phyloP scores from a whole-genome alignment of 768 basidiomycete species.

The Termitomyces sp. region DNA sequence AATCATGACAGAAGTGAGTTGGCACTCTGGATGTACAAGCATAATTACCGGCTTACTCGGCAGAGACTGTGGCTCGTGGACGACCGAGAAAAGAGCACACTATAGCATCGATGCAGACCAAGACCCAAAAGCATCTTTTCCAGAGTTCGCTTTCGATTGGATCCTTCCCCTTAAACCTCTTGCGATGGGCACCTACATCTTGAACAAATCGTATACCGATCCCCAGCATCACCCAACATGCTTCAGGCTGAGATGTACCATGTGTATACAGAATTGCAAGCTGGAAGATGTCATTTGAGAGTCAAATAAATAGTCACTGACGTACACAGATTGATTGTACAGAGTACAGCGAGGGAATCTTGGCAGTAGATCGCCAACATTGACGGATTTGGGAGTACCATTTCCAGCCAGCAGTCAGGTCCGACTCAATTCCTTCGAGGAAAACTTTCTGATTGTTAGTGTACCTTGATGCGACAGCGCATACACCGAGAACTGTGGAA shows the following conservation, averaged over 20 bases:
- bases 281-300: constrained; percentile 19
- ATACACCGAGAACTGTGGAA: constrained; percentile 54
- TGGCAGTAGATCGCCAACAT: constrained; percentile 51
- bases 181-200: constrained; percentile 53
- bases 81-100: constrained; percentile 16
- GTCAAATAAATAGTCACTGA: constrained; percentile 3
- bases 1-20: neutral
- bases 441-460: constrained; percentile 44
- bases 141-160: constrained; percentile 54
- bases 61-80: constrained; percentile 15
- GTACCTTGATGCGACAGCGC: constrained; percentile 57
- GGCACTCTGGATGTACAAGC: neutral
- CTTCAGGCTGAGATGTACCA: constrained; percentile 40
- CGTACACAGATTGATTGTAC: constrained; percentile 64
- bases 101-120: constrained; percentile 19
- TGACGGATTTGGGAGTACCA: constrained; percentile 60
- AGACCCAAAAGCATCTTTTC: constrained; percentile 48
- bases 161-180: constrained; percentile 24
- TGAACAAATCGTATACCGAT: constrained; percentile 53
- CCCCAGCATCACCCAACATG: constrained; percentile 48
- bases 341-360: constrained; percentile 58
- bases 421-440: constrained; percentile 27
- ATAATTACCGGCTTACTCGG: constrained; percentile 10
- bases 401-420: constrained; percentile 53
- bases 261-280: constrained; percentile 35